Base-by-base conservation (phyloP, 306 rosid genomes). In the Lathyrus aphaca region DNA sequence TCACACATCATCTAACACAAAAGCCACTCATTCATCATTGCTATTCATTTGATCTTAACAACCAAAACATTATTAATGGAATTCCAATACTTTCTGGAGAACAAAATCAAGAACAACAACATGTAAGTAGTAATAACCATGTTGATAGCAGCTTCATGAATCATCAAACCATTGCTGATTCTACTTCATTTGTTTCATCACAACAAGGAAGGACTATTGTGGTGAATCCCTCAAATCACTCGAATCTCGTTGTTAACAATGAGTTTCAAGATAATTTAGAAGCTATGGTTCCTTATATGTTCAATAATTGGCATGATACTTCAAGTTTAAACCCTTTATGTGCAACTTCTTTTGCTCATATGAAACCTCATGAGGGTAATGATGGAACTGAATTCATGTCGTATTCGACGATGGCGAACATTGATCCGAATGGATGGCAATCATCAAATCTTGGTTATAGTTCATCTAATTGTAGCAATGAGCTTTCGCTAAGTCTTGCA, bases 401-500 rank as follows among this genome's bases (percentile, higher is more conserved):
- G 13, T 80, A 73, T 73, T 75, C 87, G 10, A 62, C 85, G 37
- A 5, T 79, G 0, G 85, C 76, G 45, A 84, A 67, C 69, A 9
- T 78, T 57, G 80, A 74, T 51, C 87, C 80, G 14, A 69, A 72
- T 74, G 94, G 74, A 58, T 84, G 92, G 91, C 55, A 84, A 45
- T 44, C 91, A 45, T 50, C 88, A 37, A 73, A 72, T 81, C 76
- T 72, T 51, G 68, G 74, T 27, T 67, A 79, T 69, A 77, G 73
- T 60, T 79, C 76, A 19, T 74, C 87, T 0, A 81, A 78, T 29
- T 74, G 83, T 53, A 78, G 82, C 9, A 92, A 87, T 10, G 88
- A 84, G 56, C 92, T 89, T 14, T 82, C 98, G 12, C 67, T 89
- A 5, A 84, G 89, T 66, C 87, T 89, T 30, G 88, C 91, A 21